Evolutionary conservation across 139 green algal genomes (phyloP), one percentile per base, ranked within the genome.

Genomic region (Chlorella sp.): DNA sequence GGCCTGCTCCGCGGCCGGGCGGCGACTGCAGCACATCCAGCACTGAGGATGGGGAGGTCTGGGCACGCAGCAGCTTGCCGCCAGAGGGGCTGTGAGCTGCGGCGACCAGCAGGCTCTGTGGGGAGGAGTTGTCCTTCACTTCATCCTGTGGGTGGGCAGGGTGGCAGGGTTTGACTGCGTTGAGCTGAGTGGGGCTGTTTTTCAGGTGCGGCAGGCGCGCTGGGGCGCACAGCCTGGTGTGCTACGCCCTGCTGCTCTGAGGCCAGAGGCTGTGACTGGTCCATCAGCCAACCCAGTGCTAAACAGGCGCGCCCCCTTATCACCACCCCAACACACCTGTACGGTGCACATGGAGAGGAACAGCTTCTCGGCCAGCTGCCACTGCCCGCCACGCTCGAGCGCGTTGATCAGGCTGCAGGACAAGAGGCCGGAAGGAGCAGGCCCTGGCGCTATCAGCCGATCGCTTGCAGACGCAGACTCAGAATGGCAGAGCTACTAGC

Each of bases 321-420:
- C n/a, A n/a, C n/a, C 12, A 16, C 20, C 21, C 0, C 5, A 23
- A 38, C 79, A 32, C 26, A 80, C 81, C 55, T 87, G 74, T 0
- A 34, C 60, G 28, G 73, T 65, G 84, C 87, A 93, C 90, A 94
- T 93, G 65, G 89, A 65, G 11, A 92, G 67, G 74, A 94, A 92
- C 56, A 96, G 90, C 88, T 94, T 90, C 89, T 98, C 94, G 1
- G 94, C 95, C 83, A 97, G 88, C 88, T 97, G 94, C 95, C 95
- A 98, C 89, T 97, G 92, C 0, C 95, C 95, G 30, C 95, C 95
- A 51, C 95, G 94, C 91, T 98, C 95, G 80, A 98, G 86, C 0
- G 95, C 95, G 36, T 94, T 95, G 86, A 98, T 97, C 30, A 98
- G 90, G 72, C 87, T 93, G 93, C 51, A 21, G n/a, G n/a, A n/a